Percentiles rank a stretch among this genome's conserved stretches.
phyloP scores from a whole-genome alignment of 208 protist species.

The Trypanosoma avium region DNA sequence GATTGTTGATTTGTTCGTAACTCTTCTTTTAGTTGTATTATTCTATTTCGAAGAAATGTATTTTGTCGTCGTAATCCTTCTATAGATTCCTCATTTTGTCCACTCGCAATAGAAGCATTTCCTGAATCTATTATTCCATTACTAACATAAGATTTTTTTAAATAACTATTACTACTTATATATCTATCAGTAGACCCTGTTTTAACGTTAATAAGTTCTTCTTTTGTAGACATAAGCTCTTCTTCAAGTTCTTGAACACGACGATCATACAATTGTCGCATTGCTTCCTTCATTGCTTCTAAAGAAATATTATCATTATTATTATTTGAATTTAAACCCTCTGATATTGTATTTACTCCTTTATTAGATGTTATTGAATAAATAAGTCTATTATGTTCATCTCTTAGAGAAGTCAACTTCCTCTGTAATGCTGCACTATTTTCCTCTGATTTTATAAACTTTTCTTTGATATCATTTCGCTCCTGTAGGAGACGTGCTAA shows the following conservation, averaged over 20 bases:
- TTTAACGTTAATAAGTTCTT: neutral
- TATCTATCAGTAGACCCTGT: neutral
- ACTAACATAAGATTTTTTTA: neutral
- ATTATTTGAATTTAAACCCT: too few species aligned
- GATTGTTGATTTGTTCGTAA: neutral
- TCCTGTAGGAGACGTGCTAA: slow-evolving; percentile 16
- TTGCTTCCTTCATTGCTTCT: slow-evolving; percentile 1
- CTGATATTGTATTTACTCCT: too few species aligned
- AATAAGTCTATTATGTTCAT: neutral
- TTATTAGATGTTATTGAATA: neutral
- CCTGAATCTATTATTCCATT: neutral
- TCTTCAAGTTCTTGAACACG: slow-evolving; percentile 10
- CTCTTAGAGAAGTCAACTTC: neutral
- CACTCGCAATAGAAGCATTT: neutral
- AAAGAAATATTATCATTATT: too few species aligned
- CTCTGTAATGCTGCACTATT: slow-evolving; percentile 5
- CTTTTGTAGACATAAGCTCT: slow-evolving; percentile 10
- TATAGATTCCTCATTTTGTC: neutral
- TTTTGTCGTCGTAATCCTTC: slow-evolving; percentile 14
- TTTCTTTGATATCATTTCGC: slow-evolving; percentile 1
- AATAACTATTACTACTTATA: neutral
- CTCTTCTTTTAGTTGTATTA: slow-evolving; percentile 8
- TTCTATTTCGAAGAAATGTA: slow-evolving; percentile 3
- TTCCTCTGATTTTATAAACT: slow-evolving; percentile 11
- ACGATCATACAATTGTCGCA: slow-evolving; percentile 9